Evolutionary conservation across 1,284 basidiomycete species (phyloP).

Genomic region (Ustilago lituana): DNA sequence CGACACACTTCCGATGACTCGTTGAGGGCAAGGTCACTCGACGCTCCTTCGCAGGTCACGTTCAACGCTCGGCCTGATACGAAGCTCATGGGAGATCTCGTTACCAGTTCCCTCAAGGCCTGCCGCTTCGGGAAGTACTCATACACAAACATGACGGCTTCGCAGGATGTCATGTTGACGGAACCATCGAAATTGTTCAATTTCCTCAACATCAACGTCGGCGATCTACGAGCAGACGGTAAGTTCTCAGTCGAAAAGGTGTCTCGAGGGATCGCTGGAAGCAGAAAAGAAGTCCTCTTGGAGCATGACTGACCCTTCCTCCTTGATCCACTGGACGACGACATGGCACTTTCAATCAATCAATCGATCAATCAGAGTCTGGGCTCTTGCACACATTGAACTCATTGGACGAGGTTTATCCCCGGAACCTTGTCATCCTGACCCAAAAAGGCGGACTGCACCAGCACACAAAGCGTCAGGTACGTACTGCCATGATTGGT

Average conservation of each 20-base stretch:
- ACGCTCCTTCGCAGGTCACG: slow-evolving; percentile 43
- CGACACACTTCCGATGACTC: slow-evolving; percentile 30
- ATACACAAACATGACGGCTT: no score
- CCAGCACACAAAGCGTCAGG: slow-evolving; percentile 37
- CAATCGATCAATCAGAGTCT: slow-evolving; percentile 10
- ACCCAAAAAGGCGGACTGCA: neutral
- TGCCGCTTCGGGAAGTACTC: neutral
- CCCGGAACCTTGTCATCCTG: slow-evolving; percentile 36
- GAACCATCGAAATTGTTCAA: neutral
- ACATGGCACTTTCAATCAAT: no score
- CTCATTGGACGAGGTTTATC: slow-evolving; percentile 20
- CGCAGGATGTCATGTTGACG: no score
- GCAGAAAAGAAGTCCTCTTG: no score
- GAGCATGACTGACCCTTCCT: no score
- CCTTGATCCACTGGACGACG: no score
- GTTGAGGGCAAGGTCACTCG: slow-evolving; percentile 30
- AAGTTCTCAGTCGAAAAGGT: no score
- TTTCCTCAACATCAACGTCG: neutral
- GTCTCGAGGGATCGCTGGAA: no score
- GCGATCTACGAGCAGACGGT: slow-evolving; percentile 24
- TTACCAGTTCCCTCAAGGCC: neutral
- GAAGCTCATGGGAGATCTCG: neutral
- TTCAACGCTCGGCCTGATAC: slow-evolving; percentile 13
- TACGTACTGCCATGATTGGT: neutral
- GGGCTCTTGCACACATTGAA: slow-evolving; percentile 15